Base-by-base conservation (phyloP, 495 filamentous ascomycete genomes). In the Podospora comata region DNA sequence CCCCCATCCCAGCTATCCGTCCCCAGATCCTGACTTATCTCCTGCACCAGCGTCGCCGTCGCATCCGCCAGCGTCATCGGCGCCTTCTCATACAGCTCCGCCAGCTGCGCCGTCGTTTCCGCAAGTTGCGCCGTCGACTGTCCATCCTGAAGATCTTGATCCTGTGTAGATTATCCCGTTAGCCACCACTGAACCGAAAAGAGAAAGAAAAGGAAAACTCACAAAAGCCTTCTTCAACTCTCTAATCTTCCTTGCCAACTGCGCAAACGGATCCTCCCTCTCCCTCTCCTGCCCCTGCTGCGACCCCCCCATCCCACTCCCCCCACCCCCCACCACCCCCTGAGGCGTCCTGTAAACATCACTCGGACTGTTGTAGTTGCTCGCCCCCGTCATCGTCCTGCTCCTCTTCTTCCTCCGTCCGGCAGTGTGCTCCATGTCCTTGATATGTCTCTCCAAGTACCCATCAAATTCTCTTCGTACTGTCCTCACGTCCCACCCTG, bases 401-500 rank as follows among this genome's bases (percentile, higher is more conserved):
- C 20, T 44, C 2, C 26, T 27, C 62, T 39, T 58, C 20, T 55
- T 65, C 34, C 74, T 60, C 55, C 61, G 30, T 34, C 62, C 60
- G 0, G 70, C 65, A 28, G 71, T 67, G 6, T 55, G 20, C 57
- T 72, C 59, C 73, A 76, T 75, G 39, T 74, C 72, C 3, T 59
- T 28, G 13, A 72, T 54, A 61, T 75, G 68, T 9, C 64, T 34
- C 48, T 67, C 69, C n/a, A 75, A 4, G 53, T 70, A 66, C 60
- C 65, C 60, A 55, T 55, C 26, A 60, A 75, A 48, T 54, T 70
- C 69, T 53, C 32, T n/a, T 32, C 71, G 54, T 13, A 73, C 72
- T 55, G 18, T 39, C 18, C 32, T 61, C 60, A 69, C n/a, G 48
- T 76, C 73, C 71, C 73, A 75, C 34, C 75, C 73, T 9, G 73